phyloP scores from a whole-genome alignment of 2,329 filamentous ascomycete species.

The Knufia fluminis region DNA sequence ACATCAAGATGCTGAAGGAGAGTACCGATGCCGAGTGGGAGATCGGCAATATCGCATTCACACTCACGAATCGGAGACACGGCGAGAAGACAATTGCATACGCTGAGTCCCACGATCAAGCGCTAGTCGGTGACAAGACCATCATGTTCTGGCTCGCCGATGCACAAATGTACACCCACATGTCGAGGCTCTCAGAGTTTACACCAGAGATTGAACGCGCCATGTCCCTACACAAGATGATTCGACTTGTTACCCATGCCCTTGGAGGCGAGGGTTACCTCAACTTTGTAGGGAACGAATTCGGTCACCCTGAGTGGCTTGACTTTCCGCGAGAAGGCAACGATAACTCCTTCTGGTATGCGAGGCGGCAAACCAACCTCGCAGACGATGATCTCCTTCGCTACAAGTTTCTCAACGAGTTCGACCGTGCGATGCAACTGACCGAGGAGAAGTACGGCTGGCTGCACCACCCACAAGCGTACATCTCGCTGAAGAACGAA shows the following conservation, averaged over 20 bases:
- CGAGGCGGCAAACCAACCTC: constrained; percentile 85
- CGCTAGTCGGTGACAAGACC: constrained; percentile 91
- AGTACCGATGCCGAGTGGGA: constrained; percentile 87
- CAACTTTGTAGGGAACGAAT: constrained; percentile 98
- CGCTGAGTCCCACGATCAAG: constrained; percentile 94
- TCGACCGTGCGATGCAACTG: constrained; percentile 84
- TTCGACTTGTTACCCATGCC: constrained; percentile 81
- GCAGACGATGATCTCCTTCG: constrained; percentile 76
- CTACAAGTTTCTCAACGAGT: constrained; percentile 86
- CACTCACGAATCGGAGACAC: constrained; percentile 82
- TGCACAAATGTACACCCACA: constrained; percentile 94
- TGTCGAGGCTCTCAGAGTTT: constrained; percentile 76
- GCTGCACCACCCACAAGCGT: constrained; percentile 77
- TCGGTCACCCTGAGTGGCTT: constrained; percentile 97
- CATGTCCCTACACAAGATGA: constrained; percentile 93
- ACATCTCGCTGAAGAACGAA: constrained; percentile 90
- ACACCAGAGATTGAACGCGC: constrained; percentile 85
- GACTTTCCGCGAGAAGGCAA: constrained; percentile 95
- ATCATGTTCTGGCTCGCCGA: constrained; percentile 98
- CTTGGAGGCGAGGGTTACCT: constrained; percentile 94
- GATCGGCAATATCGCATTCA: constrained; percentile 73
- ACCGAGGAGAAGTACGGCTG: constrained; percentile 84
- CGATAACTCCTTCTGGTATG: constrained; percentile 88
- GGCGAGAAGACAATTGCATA: constrained; percentile 98
- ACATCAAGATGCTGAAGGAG: constrained; percentile 98